Evolutionary conservation across 495 filamentous ascomycete species (phyloP).

Genomic region (Hypoxylon cercidicola): DNA sequence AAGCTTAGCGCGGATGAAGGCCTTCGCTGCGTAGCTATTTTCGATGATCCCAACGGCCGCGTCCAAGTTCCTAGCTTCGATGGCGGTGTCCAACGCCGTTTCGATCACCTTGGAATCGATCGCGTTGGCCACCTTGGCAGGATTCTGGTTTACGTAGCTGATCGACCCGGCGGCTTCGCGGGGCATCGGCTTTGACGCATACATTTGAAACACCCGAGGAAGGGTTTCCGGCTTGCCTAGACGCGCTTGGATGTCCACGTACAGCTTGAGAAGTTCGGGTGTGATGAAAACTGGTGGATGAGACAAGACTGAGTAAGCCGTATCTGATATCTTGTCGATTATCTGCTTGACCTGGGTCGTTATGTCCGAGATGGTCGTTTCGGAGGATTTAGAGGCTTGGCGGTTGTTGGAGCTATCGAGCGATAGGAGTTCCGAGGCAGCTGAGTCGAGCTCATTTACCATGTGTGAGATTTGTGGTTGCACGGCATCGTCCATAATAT

Average conservation of each 20-base stretch:
- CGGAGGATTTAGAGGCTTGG: slow-evolving; percentile 6
- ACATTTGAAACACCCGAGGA: slow-evolving; percentile 82
- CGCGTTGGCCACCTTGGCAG: slow-evolving; percentile 73
- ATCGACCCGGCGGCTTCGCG: slow-evolving; percentile 66
- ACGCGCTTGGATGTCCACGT: slow-evolving; percentile 76
- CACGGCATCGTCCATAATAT: slow-evolving; percentile 36
- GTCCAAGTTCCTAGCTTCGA: slow-evolving; percentile 76
- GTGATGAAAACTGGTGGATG: slow-evolving; percentile 87
- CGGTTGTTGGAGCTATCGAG: slow-evolving; percentile 26
- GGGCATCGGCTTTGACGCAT: slow-evolving; percentile 83
- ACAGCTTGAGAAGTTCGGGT: slow-evolving; percentile 70
- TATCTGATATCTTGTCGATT: slow-evolving; percentile 58
- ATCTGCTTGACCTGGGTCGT: slow-evolving; percentile 42
- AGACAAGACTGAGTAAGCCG: slow-evolving; percentile 71
- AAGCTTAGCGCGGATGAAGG: slow-evolving; percentile 75
- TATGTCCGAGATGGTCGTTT: slow-evolving; percentile 1
- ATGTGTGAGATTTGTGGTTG: slow-evolving; percentile 38
- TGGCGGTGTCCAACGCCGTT: slow-evolving; percentile 77
- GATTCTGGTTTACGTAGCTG: slow-evolving; percentile 69
- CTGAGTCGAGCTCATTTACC: slow-evolving; percentile 32
- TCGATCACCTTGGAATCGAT: slow-evolving; percentile 73
- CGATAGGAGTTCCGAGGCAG: slow-evolving; percentile 44
- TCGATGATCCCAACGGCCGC: slow-evolving; percentile 84
- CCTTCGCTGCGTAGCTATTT: slow-evolving; percentile 75
- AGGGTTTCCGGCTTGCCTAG: slow-evolving; percentile 77